Percentiles rank a stretch among this genome's conserved stretches.
These are phyloP conservation scores for Raffaelea arxii DNA, from an alignment of 2,329 filamentous ascomycete species.

Conservation along the genomic window DNA sequence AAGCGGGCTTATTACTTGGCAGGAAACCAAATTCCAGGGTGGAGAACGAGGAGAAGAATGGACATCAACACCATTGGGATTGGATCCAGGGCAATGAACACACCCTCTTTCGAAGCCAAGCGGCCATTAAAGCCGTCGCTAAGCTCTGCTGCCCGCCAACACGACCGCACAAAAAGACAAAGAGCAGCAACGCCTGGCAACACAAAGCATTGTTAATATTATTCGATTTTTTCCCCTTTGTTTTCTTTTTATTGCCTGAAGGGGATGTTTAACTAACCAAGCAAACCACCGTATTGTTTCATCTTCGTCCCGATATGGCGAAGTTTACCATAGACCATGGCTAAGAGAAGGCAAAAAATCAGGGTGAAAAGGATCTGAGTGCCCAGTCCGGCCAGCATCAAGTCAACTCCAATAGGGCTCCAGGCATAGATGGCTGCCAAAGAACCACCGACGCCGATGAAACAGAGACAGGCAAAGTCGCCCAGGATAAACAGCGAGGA, in stretches of 20 bases:
- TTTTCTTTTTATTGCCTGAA: too few relatives aligned
- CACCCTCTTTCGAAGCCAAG: conserved; percentile 10
- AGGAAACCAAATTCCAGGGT: conserved; percentile 4
- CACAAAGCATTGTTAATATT: too few relatives aligned
- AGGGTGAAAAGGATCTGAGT: conserved; percentile 12
- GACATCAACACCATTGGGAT: conserved; percentile 12
- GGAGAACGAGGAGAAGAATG: conserved; percentile 4
- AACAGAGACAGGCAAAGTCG: conserved; percentile 12
- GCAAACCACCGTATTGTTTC: too few relatives aligned
- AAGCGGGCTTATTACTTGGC: too few relatives aligned
- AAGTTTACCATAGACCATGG: not conserved
- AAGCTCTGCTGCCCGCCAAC: conserved; percentile 12
- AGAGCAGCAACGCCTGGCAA: too few relatives aligned
- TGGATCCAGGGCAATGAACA: conserved; percentile 12
- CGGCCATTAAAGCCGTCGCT: conserved; percentile 13
- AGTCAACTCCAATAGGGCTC: conserved; percentile 13
- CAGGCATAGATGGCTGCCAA: conserved; percentile 12
- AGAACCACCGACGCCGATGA: conserved; percentile 13
- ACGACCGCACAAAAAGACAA: conserved; percentile 12
- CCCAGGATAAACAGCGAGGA: conserved; percentile 12
- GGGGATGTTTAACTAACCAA: too few relatives aligned
- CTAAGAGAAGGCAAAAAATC: conserved; percentile 9
- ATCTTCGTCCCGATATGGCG: too few relatives aligned
- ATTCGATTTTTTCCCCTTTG: too few relatives aligned
- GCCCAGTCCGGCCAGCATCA: conserved; percentile 13